These are phyloP conservation scores for Heterobasidion parviporum DNA, from an alignment of 1,284 basidiomycete species.

Conservation along the genomic window DNA sequence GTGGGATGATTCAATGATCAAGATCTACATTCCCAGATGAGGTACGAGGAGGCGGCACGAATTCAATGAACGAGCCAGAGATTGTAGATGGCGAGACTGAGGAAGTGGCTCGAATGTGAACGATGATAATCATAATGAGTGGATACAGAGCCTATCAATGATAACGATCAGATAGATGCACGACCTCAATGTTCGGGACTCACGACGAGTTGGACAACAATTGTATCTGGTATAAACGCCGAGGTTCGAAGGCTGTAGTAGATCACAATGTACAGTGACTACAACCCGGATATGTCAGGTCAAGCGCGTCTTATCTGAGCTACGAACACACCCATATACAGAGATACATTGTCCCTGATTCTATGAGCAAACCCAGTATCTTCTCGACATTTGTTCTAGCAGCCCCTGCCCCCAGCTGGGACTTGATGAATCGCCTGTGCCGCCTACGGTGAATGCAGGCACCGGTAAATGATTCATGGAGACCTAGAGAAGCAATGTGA, in stretches of 20 bases:
- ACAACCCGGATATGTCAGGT: neutral
- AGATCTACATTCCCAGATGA: too few relatives aligned
- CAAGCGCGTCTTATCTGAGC: neutral
- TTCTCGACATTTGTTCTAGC: neutral
- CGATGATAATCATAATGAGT: neutral
- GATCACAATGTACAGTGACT: too few relatives aligned
- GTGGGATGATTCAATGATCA: too few relatives aligned
- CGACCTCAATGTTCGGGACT: neutral
- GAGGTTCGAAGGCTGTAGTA: too few relatives aligned
- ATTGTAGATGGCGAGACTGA: too few relatives aligned
- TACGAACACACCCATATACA: constrained; percentile 4
- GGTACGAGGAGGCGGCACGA: too few relatives aligned
- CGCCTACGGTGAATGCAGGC: neutral
- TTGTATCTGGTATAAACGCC: too few relatives aligned
- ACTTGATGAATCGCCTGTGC: neutral
- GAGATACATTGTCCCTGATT: constrained; percentile 7
- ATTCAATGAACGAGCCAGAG: too few relatives aligned
- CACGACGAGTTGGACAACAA: neutral
- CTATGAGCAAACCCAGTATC: constrained; percentile 4
- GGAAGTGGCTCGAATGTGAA: neutral
- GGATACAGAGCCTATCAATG: neutral
- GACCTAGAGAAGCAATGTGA: too few relatives aligned
- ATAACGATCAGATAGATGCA: too few relatives aligned
- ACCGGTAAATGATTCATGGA: neutral
- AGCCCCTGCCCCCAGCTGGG: neutral